A percentile compares a stretch with the other conserved stretches of the same genome.
phyloP scores from a whole-genome alignment of 2,329 filamentous ascomycete species.

The Aspergillus sp. region DNA sequence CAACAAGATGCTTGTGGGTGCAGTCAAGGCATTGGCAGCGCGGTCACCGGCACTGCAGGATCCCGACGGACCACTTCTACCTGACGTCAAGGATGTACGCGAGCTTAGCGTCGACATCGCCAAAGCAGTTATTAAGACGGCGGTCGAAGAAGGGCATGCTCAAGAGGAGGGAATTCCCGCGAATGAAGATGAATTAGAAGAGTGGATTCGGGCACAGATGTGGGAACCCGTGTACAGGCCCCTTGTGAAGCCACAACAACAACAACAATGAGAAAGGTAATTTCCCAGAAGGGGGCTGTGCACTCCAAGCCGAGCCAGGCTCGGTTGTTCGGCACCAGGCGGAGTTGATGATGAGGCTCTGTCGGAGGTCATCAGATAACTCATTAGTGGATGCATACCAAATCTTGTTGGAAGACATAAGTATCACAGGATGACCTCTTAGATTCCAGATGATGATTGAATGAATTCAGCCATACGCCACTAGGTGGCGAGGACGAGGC shows the following conservation, averaged over 20 bases:
- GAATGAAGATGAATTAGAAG: slow-evolving; percentile 35
- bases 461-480: too few relatives aligned
- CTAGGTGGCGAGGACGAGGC: too few relatives aligned
- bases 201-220: slow-evolving; percentile 47
- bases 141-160: slow-evolving; percentile 68
- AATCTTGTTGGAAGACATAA: too few relatives aligned
- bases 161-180: slow-evolving; percentile 66
- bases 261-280: neutral
- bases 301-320: neutral
- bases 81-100: slow-evolving; percentile 72
- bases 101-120: slow-evolving; percentile 78
- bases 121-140: slow-evolving; percentile 69
- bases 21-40: slow-evolving; percentile 70
- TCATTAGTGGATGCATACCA: too few relatives aligned
- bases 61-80: slow-evolving; percentile 66
- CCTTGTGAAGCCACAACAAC: neutral
- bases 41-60: slow-evolving; percentile 71
- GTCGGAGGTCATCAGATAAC: too few relatives aligned
- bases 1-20: slow-evolving; percentile 79
- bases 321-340: neutral
- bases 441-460: too few relatives aligned
- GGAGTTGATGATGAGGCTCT: too few relatives aligned
- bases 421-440: too few relatives aligned
- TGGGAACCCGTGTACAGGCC: slow-evolving; percentile 42
- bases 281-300: neutral